phyloP scores from a whole-genome alignment of 371 early-diverging fungal genomes.

The Saksenaea oblongispora region DNA sequence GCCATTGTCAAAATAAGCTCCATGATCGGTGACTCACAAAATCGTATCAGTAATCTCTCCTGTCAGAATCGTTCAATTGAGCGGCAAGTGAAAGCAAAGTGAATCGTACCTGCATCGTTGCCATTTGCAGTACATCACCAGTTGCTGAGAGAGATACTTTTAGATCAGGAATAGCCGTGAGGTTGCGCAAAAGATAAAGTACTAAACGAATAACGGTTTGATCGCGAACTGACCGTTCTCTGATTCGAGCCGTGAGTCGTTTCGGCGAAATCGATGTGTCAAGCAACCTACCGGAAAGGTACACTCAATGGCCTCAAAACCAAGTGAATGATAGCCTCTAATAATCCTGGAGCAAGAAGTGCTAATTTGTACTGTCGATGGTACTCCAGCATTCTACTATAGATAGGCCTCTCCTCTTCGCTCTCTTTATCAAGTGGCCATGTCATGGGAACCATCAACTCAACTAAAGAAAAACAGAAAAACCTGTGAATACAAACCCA shows the following conservation, averaged over 20 bases:
- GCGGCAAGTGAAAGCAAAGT: too few relatives aligned
- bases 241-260: neutral
- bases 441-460: constrained; percentile 77
- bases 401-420: constrained; percentile 47
- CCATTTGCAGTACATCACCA: constrained; percentile 48
- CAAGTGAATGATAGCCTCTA: constrained; percentile 47
- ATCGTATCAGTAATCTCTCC: constrained; percentile 57
- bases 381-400: constrained; percentile 38
- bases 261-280: neutral
- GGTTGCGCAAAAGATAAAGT: constrained; percentile 77
- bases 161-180: constrained; percentile 79
- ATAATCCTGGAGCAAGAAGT: constrained; percentile 58
- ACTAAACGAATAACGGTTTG: constrained; percentile 73
- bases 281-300: constrained; percentile 38
- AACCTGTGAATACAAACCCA: neutral
- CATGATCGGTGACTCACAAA: constrained; percentile 54
- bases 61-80: constrained; percentile 10
- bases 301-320: constrained; percentile 54
- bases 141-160: constrained; percentile 43
- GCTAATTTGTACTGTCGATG: constrained; percentile 71
- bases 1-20: constrained; percentile 64
- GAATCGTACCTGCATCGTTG: constrained; percentile 59
- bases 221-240: constrained; percentile 67
- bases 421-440: constrained; percentile 60
- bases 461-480: constrained; percentile 42